Evolutionary conservation across 306 rosid genomes (phyloP), one percentile per base, ranked within the genome.

Genomic region (Cyamopsis tetragonoloba): DNA sequence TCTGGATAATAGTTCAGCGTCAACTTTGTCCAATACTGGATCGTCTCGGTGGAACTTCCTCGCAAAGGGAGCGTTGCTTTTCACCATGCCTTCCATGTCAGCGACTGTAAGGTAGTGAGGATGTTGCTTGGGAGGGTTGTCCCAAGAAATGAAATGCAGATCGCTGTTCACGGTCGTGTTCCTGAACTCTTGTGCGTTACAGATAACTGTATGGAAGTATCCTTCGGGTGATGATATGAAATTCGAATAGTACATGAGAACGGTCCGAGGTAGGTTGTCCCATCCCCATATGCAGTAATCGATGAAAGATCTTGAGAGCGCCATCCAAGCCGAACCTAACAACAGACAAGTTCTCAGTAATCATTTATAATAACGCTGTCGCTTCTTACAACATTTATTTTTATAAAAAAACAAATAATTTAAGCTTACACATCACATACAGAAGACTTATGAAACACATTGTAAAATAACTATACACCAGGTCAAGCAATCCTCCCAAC

Each of bases 281-380:
- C 99, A 95, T 72, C 99, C 99, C 99, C 99, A 95, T 80, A 95
- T 82, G 78, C 87, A 82, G 77, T 95, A 95, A 83, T 95, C 97
- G 10, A 95, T 27, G 82, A 95, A 95, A 15, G 97, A 80, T 77
- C 82, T 89, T 3, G 99, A 95, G 70, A 95, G 96, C 64, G 76
- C 99, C 92, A 88, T 95, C 99, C 99, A 95, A 46, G 99, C 99
- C 5, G 99, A 95, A 69, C 99, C 99, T 90, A 78, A 13, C 47
- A 75, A 30, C 62, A 57, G 54, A 77, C 66, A 79, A 47, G 49
- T 42, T 19, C 65, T 73, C 74, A 26, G 54, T 46, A 23, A 73
- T 13, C 46, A 61, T 22, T 34, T n/a, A 47, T 18, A 54, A 47
- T 50, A 18, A 72, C 19, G 30, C 20, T 72, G 26, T 15, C n/a